These are phyloP conservation scores for Fomitopsis palustris DNA, from an alignment of 1,284 basidiomycete species.

Conservation along the genomic window DNA sequence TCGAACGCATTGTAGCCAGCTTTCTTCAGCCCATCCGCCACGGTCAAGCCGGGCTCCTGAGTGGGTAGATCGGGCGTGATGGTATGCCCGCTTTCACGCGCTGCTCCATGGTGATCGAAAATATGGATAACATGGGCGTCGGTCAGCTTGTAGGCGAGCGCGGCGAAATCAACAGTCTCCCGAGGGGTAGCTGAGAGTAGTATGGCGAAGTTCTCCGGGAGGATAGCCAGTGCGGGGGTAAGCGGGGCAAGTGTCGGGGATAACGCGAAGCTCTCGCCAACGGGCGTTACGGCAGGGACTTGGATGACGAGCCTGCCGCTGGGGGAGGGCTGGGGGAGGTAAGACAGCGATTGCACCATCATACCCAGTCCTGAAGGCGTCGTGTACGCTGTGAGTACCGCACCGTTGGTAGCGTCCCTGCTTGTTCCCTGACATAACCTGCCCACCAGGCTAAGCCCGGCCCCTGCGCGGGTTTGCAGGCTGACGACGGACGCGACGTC, in stretches of 20 bases:
- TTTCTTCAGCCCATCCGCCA: constrained; percentile 46
- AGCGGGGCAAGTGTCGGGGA: constrained; percentile 72
- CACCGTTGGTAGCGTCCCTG: constrained; percentile 51
- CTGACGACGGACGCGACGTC: constrained; percentile 56
- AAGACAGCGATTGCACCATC: constrained; percentile 70
- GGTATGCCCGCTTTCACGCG: constrained; percentile 65
- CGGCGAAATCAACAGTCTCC: constrained; percentile 72
- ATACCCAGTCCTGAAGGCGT: constrained; percentile 72
- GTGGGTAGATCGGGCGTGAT: constrained; percentile 31
- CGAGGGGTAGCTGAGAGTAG: constrained; percentile 80
- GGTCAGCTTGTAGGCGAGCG: constrained; percentile 61
- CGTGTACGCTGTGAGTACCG: constrained; percentile 72
- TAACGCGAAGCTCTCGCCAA: constrained; percentile 63
- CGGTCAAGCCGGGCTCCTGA: constrained; percentile 26
- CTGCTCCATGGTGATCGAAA: constrained; percentile 71
- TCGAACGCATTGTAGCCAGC: constrained; percentile 66
- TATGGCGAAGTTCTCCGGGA: constrained; percentile 73
- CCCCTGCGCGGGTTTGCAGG: constrained; percentile 85
- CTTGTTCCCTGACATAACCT: constrained; percentile 78
- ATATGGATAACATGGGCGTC: constrained; percentile 70
- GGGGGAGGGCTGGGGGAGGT: constrained; percentile 59
- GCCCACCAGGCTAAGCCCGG: constrained; percentile 81
- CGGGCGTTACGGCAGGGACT: constrained; percentile 67
- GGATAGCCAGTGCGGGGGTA: constrained; percentile 51
- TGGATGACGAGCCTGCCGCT: constrained; percentile 73